Conservation (phyloP, 2,329 filamentous ascomycete genomes). For the Colletotrichum spaethianum region DNA sequence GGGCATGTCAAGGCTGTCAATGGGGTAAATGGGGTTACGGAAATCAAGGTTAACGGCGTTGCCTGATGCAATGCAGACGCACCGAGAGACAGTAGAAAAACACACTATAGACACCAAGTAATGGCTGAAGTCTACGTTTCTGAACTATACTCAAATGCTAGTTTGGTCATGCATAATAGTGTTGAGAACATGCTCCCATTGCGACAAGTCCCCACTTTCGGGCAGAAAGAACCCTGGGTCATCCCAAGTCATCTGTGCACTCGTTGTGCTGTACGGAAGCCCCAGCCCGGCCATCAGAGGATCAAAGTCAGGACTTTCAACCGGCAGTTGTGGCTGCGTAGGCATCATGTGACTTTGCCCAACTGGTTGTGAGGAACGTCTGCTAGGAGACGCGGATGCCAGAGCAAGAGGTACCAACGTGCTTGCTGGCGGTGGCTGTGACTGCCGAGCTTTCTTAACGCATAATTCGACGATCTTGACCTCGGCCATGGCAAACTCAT, state of each 20-base stretch:
- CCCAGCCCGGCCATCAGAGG: slow-evolving; percentile 22
- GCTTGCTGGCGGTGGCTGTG: background rate
- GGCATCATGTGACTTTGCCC: background rate
- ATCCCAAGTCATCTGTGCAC: slow-evolving; percentile 37
- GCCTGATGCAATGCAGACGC: background rate
- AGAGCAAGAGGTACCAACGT: slow-evolving; percentile 8
- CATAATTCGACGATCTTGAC: slow-evolving; percentile 59
- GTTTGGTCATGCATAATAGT: slow-evolving; percentile 36
- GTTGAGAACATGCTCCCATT: slow-evolving; percentile 37
- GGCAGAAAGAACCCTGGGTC: slow-evolving; percentile 32
- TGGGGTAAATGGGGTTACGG: slow-evolving; percentile 22
- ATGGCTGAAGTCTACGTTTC: too few species aligned
- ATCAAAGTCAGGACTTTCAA: slow-evolving; percentile 28
- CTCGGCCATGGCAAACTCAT: slow-evolving; percentile 57
- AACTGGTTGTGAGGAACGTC: background rate
- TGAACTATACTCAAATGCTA: background rate
- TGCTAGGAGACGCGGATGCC: background rate
- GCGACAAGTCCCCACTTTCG: slow-evolving; percentile 21
- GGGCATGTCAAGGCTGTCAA: slow-evolving; percentile 14
- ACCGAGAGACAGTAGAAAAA: rapidly evolving
- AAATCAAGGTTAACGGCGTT: slow-evolving; percentile 20
- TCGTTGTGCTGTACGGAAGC: slow-evolving; percentile 35
- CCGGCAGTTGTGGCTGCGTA: slow-evolving; percentile 29
- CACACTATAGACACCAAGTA: too few species aligned
- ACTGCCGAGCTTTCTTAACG: slow-evolving; percentile 46